Percentiles rank a stretch among this genome's conserved stretches.
Evolutionary conservation across 2,329 filamentous ascomycete genomes (phyloP).

Genomic region (Pseudocercospora fijiensis): DNA sequence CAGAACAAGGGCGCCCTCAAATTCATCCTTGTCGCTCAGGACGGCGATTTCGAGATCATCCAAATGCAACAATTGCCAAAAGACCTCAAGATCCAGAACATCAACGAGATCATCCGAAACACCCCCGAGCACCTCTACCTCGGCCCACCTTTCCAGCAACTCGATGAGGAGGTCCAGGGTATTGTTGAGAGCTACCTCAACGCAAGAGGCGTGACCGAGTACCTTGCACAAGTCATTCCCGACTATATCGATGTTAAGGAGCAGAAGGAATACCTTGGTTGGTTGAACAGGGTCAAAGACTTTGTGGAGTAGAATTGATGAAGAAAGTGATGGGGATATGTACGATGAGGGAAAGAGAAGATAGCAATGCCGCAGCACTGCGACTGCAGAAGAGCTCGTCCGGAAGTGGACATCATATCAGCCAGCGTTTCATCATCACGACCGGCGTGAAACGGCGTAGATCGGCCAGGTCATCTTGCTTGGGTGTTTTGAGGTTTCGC

Average conservation of each 20-base stretch:
- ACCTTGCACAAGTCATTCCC: conserved; percentile 84
- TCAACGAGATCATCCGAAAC: conserved; percentile 69
- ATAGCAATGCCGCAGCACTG: background rate
- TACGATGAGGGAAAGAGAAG: no score
- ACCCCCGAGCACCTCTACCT: conserved; percentile 72
- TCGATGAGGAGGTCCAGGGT: conserved; percentile 93
- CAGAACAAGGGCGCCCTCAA: conserved; percentile 78
- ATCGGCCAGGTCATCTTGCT: background rate
- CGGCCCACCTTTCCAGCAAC: conserved; percentile 86
- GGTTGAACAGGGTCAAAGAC: conserved; percentile 80
- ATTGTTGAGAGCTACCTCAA: conserved; percentile 91
- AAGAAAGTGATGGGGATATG: background rate
- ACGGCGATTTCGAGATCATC: conserved; percentile 82
- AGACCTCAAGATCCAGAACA: conserved; percentile 60
- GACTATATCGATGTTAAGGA: conserved; percentile 99
- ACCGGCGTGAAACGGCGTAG: background rate
- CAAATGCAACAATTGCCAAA: conserved; percentile 86
- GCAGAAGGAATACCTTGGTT: conserved; percentile 91
- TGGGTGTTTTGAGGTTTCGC: background rate
- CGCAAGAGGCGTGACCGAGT: conserved; percentile 85
- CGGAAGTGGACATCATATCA: background rate
- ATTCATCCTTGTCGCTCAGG: conserved; percentile 82
- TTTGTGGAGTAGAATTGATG: conserved; percentile 80
- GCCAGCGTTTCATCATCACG: background rate
- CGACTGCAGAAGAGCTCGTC: background rate